Evolutionary conservation across 441 rosid genomes (phyloP).

Genomic region (Gossypium laxum): DNA sequence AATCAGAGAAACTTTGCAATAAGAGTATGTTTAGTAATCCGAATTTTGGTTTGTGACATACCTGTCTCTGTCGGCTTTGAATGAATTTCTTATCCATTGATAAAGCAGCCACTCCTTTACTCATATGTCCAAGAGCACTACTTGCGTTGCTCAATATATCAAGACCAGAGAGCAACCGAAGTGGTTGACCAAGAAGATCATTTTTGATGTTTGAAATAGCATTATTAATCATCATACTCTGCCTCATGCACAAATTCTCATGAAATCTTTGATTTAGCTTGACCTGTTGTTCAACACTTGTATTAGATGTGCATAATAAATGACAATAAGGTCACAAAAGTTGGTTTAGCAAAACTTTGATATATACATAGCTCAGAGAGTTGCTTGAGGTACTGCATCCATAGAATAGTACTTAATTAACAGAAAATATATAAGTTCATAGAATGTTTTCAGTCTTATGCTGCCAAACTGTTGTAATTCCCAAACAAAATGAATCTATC

Average conservation of each 20-base stretch:
- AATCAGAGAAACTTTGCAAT: background rate
- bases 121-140: slow-evolving; percentile 98
- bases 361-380: background rate
- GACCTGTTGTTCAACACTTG: slow-evolving; percentile 38
- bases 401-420: background rate
- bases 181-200: slow-evolving; percentile 94
- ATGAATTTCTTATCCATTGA: slow-evolving; percentile 98
- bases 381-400: background rate
- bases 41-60: slow-evolving; percentile 23
- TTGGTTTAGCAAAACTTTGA: background rate
- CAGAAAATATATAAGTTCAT: background rate
- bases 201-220: slow-evolving; percentile 71
- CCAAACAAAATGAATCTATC: background rate
- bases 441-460: background rate
- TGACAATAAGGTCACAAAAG: background rate
- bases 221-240: slow-evolving; percentile 74
- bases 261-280: slow-evolving; percentile 67
- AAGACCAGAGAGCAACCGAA: slow-evolving; percentile 90
- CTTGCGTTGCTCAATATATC: slow-evolving; percentile 98
- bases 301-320: slow-evolving; percentile 13
- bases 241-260: slow-evolving; percentile 85
- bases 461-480: background rate
- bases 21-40: background rate
- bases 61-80: slow-evolving; percentile 95
- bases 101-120: slow-evolving; percentile 96